These are phyloP conservation scores for Penicillium sumatraense DNA, from an alignment of 2,329 filamentous ascomycete species.

Conservation along the genomic window DNA sequence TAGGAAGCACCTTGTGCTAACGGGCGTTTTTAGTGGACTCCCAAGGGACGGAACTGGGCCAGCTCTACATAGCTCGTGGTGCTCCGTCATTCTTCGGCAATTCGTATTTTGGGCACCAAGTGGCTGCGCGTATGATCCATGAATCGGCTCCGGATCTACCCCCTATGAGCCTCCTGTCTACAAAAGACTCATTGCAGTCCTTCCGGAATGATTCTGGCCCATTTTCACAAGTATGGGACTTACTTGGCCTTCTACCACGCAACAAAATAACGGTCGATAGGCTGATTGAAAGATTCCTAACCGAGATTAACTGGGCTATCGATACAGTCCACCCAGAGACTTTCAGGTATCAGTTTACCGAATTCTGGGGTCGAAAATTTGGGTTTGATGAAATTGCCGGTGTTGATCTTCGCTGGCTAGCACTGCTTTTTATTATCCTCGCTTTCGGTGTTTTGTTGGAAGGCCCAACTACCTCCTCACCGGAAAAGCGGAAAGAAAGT, in stretches of 20 bases:
- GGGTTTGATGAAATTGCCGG: constrained; percentile 47
- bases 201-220: constrained; percentile 34
- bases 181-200: constrained; percentile 16
- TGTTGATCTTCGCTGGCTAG: constrained; percentile 49
- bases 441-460: constrained; percentile 46
- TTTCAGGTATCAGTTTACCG: constrained; percentile 43
- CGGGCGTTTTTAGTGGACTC: background rate
- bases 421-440: constrained; percentile 47
- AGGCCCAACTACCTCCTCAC: constrained; percentile 35
- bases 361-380: constrained; percentile 46
- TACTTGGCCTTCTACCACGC: constrained; percentile 45
- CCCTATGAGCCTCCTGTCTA: constrained; percentile 28
- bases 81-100: constrained; percentile 37
- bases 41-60: constrained; percentile 27
- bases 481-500: constrained; percentile 41
- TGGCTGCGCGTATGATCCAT: constrained; percentile 38
- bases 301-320: constrained; percentile 43
- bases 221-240: constrained; percentile 48
- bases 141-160: constrained; percentile 30
- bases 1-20: background rate
- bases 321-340: constrained; percentile 42
- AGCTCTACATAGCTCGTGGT: constrained; percentile 35
- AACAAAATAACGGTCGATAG: constrained; percentile 44
- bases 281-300: constrained; percentile 40
- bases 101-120: constrained; percentile 40